Conservation (phyloP, 805 yeast species). For the Kluyveromyces aestuarii region DNA sequence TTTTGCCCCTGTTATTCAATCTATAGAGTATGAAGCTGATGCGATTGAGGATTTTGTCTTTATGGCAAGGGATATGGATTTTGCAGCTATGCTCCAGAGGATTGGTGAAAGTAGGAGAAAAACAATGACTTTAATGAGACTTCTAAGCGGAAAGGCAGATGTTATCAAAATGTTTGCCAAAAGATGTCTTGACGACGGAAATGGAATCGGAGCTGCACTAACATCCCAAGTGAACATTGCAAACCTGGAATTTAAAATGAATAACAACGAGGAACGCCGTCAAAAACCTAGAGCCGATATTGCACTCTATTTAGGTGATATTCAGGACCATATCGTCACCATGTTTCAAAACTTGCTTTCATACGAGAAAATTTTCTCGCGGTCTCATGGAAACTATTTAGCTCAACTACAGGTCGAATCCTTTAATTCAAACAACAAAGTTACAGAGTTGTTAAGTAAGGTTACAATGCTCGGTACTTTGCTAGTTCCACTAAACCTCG, state of each 20-base stretch:
- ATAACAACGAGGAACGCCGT: slow-evolving; percentile 6
- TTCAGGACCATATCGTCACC: slow-evolving; percentile 93
- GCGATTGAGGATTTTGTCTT: slow-evolving; percentile 77
- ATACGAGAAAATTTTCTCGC: slow-evolving; percentile 85
- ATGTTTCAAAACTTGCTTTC: slow-evolving; percentile 88
- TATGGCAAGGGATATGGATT: slow-evolving; percentile 64
- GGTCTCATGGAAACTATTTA: slow-evolving; percentile 85
- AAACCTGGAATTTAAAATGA: slow-evolving; percentile 19
- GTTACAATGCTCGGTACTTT: slow-evolving; percentile 88
- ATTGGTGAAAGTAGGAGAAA: slow-evolving; percentile 86
- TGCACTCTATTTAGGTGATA: slow-evolving; percentile 87
- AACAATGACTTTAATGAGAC: slow-evolving; percentile 86
- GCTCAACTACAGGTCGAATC: slow-evolving; percentile 93
- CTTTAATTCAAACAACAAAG: slow-evolving; percentile 74
- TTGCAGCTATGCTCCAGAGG: slow-evolving; percentile 63
- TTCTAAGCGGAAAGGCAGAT: slow-evolving; percentile 89
- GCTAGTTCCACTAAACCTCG: slow-evolving; percentile 78
- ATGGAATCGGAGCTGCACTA: slow-evolving; percentile 34
- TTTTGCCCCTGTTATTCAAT: slow-evolving; percentile 72
- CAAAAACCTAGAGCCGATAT: slow-evolving; percentile 81
- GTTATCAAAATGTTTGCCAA: slow-evolving; percentile 94
- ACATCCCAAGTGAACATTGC: slow-evolving; percentile 34
- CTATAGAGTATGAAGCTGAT: slow-evolving; percentile 72
- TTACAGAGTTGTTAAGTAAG: slow-evolving; percentile 78
- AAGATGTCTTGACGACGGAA: slow-evolving; percentile 69